Percentiles rank a stretch among this genome's conserved stretches.
Evolutionary conservation across 176 grass and related monocot species (phyloP).

Genomic region (Olyra latifolia): DNA sequence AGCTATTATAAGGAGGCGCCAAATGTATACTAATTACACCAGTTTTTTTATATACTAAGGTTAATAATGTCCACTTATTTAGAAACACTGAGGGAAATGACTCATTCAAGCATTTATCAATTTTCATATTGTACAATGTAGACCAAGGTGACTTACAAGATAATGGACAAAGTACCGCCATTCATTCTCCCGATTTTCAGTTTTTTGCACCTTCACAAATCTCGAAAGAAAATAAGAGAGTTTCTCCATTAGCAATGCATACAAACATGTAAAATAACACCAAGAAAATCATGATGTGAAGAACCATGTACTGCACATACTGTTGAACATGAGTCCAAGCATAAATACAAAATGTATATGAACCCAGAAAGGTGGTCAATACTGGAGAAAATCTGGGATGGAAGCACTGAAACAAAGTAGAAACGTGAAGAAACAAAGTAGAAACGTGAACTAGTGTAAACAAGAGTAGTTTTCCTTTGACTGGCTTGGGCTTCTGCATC

Average conservation of each 20-base stretch:
- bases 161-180: constrained; percentile 95
- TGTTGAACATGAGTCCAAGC: not conserved
- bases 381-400: not conserved
- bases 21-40: not conserved
- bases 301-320: not conserved
- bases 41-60: not conserved
- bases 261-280: not conserved
- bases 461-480: not conserved
- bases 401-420: not conserved
- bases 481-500: not conserved
- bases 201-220: constrained; percentile 76
- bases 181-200: constrained; percentile 61
- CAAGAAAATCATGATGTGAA: not conserved
- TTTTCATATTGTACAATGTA: constrained; percentile 10
- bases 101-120: not conserved
- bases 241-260: constrained; percentile 23
- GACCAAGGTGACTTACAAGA: constrained; percentile 74
- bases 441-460: no score
- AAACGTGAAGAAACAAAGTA: no score
- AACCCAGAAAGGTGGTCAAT: not conserved
- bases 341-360: not conserved
- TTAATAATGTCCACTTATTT: not conserved
- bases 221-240: not conserved
- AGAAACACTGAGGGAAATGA: not conserved
- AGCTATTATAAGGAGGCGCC: not conserved